Conservation (phyloP, 306 rosid genomes). For the Crotalaria pallida region DNA sequence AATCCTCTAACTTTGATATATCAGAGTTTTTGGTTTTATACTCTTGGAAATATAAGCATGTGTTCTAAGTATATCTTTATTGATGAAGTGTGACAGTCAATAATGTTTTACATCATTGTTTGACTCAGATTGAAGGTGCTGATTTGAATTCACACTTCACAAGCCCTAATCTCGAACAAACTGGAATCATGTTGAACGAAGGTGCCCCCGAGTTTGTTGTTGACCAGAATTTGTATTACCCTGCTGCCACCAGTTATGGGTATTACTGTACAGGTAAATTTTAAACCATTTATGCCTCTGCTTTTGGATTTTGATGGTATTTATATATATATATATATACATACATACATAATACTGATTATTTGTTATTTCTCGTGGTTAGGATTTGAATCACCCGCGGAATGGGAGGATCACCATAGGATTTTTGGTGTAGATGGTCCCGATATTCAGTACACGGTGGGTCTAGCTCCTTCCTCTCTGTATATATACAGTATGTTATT, state of each 20-base stretch:
- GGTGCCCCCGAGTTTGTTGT: slow-evolving; percentile 76
- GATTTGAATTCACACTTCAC: slow-evolving; percentile 50
- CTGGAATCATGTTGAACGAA: slow-evolving; percentile 65
- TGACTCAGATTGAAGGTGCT: slow-evolving; percentile 55
- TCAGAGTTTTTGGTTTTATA: not conserved
- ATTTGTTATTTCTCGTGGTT: slow-evolving; percentile 8
- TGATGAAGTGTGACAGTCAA: not conserved
- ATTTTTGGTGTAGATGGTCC: slow-evolving; percentile 82
- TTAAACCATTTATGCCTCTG: not conserved
- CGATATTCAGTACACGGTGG: slow-evolving; percentile 61
- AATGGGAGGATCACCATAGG: slow-evolving; percentile 88
- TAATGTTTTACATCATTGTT: slow-evolving; percentile 10
- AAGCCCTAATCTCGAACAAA: slow-evolving; percentile 53
- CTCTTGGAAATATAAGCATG: not conserved
- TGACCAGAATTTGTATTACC: slow-evolving; percentile 84
- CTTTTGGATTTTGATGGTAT: slow-evolving; percentile 4
- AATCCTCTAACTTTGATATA: not conserved
- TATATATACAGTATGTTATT: not conserved
- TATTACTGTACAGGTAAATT: slow-evolving; percentile 83
- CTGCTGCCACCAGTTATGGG: slow-evolving; percentile 85
- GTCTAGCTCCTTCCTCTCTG: slow-evolving; percentile 12
- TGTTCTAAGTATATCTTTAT: not conserved
- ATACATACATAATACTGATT: not conserved
- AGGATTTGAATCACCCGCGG: slow-evolving; percentile 87
- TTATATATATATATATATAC: too few species aligned